phyloP scores from a whole-genome alignment of 306 rosid species.

The Mimosa pudica region DNA sequence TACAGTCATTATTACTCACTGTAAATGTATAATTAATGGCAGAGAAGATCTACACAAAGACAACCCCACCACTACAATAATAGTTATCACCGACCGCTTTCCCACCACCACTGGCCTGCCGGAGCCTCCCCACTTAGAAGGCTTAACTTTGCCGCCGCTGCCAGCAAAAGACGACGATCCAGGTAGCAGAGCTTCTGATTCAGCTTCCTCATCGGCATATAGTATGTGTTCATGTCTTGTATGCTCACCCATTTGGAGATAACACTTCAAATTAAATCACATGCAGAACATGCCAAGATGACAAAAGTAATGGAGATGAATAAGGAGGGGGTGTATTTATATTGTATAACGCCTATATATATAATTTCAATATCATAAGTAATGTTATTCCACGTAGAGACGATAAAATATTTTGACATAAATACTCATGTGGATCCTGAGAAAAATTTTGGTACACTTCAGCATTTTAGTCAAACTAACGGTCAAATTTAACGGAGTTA shows the following conservation, averaged over 20 bases:
- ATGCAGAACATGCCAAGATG: neutral
- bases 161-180: neutral
- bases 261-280: neutral
- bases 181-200: neutral
- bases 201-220: neutral
- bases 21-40: too few relatives aligned
- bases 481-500: too few relatives aligned
- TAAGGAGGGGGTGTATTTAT: neutral
- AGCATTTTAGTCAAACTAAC: too few relatives aligned
- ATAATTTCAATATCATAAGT: neutral
- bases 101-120: neutral
- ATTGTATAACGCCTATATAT: neutral
- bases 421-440: too few relatives aligned
- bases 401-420: too few relatives aligned
- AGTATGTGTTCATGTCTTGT: neutral
- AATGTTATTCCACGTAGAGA: neutral
- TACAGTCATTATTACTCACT: too few relatives aligned
- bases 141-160: neutral
- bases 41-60: conserved; percentile 4
- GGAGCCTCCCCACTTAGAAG: too few relatives aligned
- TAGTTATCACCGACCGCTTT: neutral
- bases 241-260: neutral
- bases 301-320: neutral
- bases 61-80: conserved; percentile 19
- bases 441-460: too few relatives aligned